These are phyloP conservation scores for Paraphoma sp. DNA, from an alignment of 2,329 filamentous ascomycete species.

Conservation along the genomic window DNA sequence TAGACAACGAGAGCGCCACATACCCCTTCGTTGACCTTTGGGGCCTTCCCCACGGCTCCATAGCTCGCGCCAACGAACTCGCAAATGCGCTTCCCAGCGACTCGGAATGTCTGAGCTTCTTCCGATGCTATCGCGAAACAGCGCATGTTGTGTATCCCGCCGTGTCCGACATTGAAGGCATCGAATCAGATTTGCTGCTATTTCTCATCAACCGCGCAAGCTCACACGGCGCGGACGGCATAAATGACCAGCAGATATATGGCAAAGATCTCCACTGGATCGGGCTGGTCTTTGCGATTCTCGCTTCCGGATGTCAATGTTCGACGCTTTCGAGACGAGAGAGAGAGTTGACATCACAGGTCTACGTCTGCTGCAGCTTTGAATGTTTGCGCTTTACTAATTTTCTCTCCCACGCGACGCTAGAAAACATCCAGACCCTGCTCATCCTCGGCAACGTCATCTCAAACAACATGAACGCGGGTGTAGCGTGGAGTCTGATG, in stretches of 20 bases:
- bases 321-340: constrained; percentile 65
- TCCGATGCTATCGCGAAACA: constrained; percentile 64
- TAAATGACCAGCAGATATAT: constrained; percentile 63
- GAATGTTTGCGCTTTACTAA: constrained; percentile 70
- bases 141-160: constrained; percentile 67
- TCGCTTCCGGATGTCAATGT: constrained; percentile 69
- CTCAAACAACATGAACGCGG: constrained; percentile 70
- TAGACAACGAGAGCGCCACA: constrained; percentile 69
- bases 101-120: constrained; percentile 64
- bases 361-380: constrained; percentile 70
- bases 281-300: constrained; percentile 65
- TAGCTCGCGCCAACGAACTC: constrained; percentile 63
- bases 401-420: constrained; percentile 66
- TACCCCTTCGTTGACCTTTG: constrained; percentile 71
- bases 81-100: constrained; percentile 66
- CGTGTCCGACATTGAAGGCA: constrained; percentile 61
- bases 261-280: constrained; percentile 66
- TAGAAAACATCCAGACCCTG: constrained; percentile 68
- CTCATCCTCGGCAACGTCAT: constrained; percentile 68
- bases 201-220: constrained; percentile 61
- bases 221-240: constrained; percentile 49
- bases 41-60: constrained; percentile 65
- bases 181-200: constrained; percentile 61
- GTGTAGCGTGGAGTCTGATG: constrained; percentile 66
- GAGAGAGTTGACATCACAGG: constrained; percentile 67